Base-by-base conservation (phyloP, 768 basidiomycete species). In the Lyophyllum shimeji region DNA sequence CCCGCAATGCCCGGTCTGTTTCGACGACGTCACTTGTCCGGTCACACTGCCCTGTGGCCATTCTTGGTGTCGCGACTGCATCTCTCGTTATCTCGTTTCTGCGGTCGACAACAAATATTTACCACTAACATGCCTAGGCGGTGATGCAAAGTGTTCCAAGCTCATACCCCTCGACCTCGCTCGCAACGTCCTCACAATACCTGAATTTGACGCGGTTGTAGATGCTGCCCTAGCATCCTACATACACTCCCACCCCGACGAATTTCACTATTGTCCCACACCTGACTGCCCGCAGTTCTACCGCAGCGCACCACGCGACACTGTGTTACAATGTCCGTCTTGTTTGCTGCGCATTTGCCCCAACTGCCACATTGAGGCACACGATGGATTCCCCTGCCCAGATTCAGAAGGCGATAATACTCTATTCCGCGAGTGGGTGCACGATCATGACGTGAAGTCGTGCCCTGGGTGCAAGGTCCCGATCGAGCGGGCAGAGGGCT, bases 211-310 rank as follows among this genome's bases (percentile, higher is more conserved):
- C 24, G 72, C 77, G 0, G 60, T 92, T 31, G 70, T 82, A 17
- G 74, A 82, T 12, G 81, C 87, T 0, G 80, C 89, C 0, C 85
- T 87, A 60, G 73, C 81, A n/a, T 67, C 79, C 0, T 76, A 91
- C 63, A 74, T 90, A 18, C 82, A 85, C 56, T 69, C 79, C 1
- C 80, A 79, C 34, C 76, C 87, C 0, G 70, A 76, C 7, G 86
- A 90, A 55, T 87, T 87, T 61, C 78, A 82, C 56, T 86, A 83
- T 61, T 93, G 91, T 69, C 90, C 91, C 0, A 86, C 89, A 0
- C 86, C 91, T 0, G 88, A 93, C 65, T 93, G 91, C 61, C 74
- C 75, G 0, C 86, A 90, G 62, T 76, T 91, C 6, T 93, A 93
- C 65, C 83, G 89, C 24, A 64, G 77, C 1, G 80, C 77, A 0